A percentile compares a stretch with the other conserved stretches of the same genome.
Conservation (phyloP, 1,284 basidiomycete species). For the Sporisorium reilianum region DNA sequence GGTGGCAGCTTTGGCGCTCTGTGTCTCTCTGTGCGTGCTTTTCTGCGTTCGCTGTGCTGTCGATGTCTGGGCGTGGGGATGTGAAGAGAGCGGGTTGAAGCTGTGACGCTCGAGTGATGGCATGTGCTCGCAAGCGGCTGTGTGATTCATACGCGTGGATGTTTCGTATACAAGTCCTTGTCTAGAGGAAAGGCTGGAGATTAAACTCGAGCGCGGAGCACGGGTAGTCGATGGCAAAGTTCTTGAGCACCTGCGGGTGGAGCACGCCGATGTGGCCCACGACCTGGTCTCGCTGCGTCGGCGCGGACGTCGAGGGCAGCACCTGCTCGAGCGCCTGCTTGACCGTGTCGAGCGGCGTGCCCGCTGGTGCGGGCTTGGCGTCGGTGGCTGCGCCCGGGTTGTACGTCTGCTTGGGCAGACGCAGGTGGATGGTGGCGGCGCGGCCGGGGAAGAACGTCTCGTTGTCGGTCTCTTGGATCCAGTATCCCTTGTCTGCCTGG, state of each 20-base stretch:
- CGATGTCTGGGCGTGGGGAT: no score
- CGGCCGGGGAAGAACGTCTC: constrained; percentile 93
- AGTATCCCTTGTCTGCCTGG: constrained; percentile 81
- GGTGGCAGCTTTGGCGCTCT: no score
- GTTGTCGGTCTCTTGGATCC: constrained; percentile 79
- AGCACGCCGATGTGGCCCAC: constrained; percentile 60
- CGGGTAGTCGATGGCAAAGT: constrained; percentile 79
- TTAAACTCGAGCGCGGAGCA: constrained; percentile 95
- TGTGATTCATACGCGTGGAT: neutral
- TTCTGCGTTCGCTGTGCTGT: no score
- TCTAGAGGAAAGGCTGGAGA: constrained; percentile 88
- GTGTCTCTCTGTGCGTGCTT: no score
- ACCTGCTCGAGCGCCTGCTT: constrained; percentile 29
- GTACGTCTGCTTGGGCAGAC: constrained; percentile 68
- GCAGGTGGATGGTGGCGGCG: constrained; percentile 89
- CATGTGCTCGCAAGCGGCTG: neutral
- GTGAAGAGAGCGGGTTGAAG: no score
- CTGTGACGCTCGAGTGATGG: no score
- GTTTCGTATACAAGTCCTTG: neutral
- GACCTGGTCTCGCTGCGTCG: constrained; percentile 9
- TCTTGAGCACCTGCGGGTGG: constrained; percentile 62
- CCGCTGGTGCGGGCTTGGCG: constrained; percentile 1
- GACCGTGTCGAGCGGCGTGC: constrained; percentile 37
- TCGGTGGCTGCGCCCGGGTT: constrained; percentile 34
- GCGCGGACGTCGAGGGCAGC: constrained; percentile 9